Percentiles rank a stretch among this genome's conserved stretches.
phyloP scores from a whole-genome alignment of 306 rosid genomes.

The Gastrolobium bilobum region DNA sequence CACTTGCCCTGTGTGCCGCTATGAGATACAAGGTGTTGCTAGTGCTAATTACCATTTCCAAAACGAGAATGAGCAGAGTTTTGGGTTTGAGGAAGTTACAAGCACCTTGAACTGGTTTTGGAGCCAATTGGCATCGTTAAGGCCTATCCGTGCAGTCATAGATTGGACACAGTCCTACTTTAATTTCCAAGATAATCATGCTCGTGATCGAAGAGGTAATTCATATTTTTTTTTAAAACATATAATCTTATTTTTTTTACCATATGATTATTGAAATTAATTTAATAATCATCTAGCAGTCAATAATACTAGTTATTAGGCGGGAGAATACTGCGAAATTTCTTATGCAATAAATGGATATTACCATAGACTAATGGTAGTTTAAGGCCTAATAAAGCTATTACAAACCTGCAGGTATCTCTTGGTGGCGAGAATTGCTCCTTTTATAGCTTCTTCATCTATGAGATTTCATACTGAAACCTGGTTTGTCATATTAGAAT shows the following conservation, averaged over 20 bases:
- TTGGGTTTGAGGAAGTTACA: slow-evolving; percentile 49
- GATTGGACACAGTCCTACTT: slow-evolving; percentile 56
- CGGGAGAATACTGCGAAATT: background rate
- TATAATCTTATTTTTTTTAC: background rate
- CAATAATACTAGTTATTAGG: background rate
- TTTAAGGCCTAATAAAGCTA: slow-evolving; percentile 32
- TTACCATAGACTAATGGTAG: background rate
- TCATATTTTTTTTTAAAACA: no score
- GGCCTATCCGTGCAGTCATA: slow-evolving; percentile 58
- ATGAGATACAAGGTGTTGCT: slow-evolving; percentile 45
- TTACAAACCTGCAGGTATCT: slow-evolving; percentile 54
- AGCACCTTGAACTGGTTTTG: slow-evolving; percentile 53
- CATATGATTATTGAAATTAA: background rate
- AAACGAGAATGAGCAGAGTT: background rate
- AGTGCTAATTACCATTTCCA: background rate
- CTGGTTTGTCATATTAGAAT: slow-evolving; percentile 9
- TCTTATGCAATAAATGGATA: background rate
- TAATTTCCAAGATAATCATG: slow-evolving; percentile 20
- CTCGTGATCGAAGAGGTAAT: slow-evolving; percentile 45
- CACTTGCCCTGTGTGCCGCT: slow-evolving; percentile 81
- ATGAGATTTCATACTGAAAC: background rate
- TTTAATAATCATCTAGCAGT: no score
- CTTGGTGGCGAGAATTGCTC: slow-evolving; percentile 64
- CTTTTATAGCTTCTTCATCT: slow-evolving; percentile 41
- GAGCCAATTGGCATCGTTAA: slow-evolving; percentile 53